A percentile compares a stretch with the other conserved stretches of the same genome.
Conservation (phyloP, 805 yeast species). For the Wickerhamomyces alni region DNA sequence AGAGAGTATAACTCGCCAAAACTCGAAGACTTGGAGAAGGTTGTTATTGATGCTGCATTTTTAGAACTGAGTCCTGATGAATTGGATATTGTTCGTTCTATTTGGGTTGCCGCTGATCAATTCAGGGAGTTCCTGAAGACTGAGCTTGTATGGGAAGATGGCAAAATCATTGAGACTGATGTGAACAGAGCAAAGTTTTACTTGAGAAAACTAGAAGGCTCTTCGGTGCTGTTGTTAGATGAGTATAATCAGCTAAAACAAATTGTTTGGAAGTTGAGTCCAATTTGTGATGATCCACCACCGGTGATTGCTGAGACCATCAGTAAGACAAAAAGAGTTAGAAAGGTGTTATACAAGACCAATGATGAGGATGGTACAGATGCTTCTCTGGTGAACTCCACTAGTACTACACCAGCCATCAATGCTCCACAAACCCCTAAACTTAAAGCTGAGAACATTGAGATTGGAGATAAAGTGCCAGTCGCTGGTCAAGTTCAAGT, state of each 20-base stretch:
- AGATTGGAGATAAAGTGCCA: no score
- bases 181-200: constrained; percentile 32
- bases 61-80: constrained; percentile 31
- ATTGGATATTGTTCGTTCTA: constrained; percentile 14
- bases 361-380: constrained; percentile 5
- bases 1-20: constrained; percentile 29
- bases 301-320: constrained; percentile 18
- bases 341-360: not conserved
- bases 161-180: constrained; percentile 18
- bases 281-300: constrained; percentile 21
- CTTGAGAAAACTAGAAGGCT: constrained; percentile 43
- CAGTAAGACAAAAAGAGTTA: constrained; percentile 13
- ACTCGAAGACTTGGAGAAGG: constrained; percentile 25
- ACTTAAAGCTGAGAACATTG: no score
- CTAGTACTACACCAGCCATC: not conserved
- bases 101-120: constrained; percentile 13
- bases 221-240: constrained; percentile 27
- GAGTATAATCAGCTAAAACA: constrained; percentile 28
- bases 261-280: constrained; percentile 22
- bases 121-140: constrained; percentile 18
- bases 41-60: constrained; percentile 23
- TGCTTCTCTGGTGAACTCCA: constrained; percentile 4
- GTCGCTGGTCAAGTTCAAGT: no score
- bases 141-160: constrained; percentile 13
- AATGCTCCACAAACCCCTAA: not conserved